These are phyloP conservation scores for Naematelia encephala DNA, from an alignment of 768 basidiomycete genomes.

Conservation along the genomic window DNA sequence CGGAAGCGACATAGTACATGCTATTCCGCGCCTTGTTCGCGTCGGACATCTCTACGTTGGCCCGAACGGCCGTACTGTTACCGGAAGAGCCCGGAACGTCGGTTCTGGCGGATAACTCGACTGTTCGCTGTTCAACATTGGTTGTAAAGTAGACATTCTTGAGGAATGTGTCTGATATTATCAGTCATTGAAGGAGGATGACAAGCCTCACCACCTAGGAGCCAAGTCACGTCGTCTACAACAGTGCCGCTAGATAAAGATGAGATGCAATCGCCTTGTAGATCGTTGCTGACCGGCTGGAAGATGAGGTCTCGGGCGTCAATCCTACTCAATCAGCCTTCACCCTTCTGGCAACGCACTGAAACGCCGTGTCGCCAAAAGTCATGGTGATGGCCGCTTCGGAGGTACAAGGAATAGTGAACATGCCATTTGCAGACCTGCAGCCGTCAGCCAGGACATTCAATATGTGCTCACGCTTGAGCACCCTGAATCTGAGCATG, in stretches of 20 bases:
- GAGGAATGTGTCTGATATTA: slow-evolving; percentile 16
- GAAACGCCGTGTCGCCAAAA: slow-evolving; percentile 61
- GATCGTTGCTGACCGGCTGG: slow-evolving; percentile 10
- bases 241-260: slow-evolving; percentile 66
- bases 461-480: slow-evolving; percentile 32
- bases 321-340: slow-evolving; percentile 11
- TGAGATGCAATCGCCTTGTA: slow-evolving; percentile 57
- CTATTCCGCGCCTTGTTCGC: background rate
- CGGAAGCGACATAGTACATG: too few relatives aligned
- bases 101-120: slow-evolving; percentile 29
- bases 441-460: background rate
- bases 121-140: slow-evolving; percentile 25
- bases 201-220: slow-evolving; percentile 63
- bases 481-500: slow-evolving; percentile 62
- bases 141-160: slow-evolving; percentile 43
- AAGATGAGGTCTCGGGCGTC: slow-evolving; percentile 28
- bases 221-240: slow-evolving; percentile 63
- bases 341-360: slow-evolving; percentile 64
- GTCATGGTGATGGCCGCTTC: slow-evolving; percentile 58
- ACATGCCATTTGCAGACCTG: slow-evolving; percentile 55
- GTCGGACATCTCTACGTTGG: background rate
- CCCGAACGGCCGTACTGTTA: background rate
- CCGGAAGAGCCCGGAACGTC: slow-evolving; percentile 17
- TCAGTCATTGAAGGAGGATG: background rate
- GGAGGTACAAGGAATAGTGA: slow-evolving; percentile 67